These are phyloP conservation scores for Pyrenopolyporus hunteri DNA, from an alignment of 495 filamentous ascomycete species.

Conservation along the genomic window DNA sequence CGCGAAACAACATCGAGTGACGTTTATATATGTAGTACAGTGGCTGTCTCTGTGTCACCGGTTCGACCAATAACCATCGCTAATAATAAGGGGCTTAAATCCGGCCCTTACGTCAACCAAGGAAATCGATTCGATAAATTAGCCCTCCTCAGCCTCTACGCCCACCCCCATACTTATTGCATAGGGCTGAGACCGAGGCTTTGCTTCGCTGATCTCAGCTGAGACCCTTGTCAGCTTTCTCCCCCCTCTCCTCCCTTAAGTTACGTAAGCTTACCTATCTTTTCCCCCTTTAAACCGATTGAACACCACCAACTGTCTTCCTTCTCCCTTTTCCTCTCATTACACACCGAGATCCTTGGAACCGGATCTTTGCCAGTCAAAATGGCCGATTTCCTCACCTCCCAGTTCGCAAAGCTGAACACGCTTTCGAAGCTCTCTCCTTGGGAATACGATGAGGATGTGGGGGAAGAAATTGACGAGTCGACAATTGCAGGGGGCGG, in stretches of 20 bases:
- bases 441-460: slow-evolving; percentile 53
- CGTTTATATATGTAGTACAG: too few species aligned
- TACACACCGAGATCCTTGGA: not conserved
- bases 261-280: slow-evolving; percentile 36
- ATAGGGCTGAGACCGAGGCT: slow-evolving; percentile 1
- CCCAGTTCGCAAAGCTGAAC: slow-evolving; percentile 42
- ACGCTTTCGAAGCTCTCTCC: slow-evolving; percentile 36
- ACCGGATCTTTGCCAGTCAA: not conserved
- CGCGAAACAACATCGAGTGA: too few species aligned
- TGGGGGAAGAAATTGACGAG: slow-evolving; percentile 53
- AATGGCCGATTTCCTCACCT: slow-evolving; percentile 32
- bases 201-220: slow-evolving; percentile 3
- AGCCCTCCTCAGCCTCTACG: not conserved
- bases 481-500: slow-evolving; percentile 57
- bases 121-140: too few species aligned
- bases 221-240: not conserved
- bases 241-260: not conserved
- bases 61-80: too few species aligned
- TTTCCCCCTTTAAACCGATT: not conserved
- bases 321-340: not conserved
- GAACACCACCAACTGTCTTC: not conserved
- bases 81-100: too few species aligned
- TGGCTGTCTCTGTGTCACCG: too few species aligned
- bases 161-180: not conserved
- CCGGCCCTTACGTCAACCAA: too few species aligned